phyloP scores from a whole-genome alignment of 495 filamentous ascomycete species.

The Hyphodiscus hymeniophilus region DNA sequence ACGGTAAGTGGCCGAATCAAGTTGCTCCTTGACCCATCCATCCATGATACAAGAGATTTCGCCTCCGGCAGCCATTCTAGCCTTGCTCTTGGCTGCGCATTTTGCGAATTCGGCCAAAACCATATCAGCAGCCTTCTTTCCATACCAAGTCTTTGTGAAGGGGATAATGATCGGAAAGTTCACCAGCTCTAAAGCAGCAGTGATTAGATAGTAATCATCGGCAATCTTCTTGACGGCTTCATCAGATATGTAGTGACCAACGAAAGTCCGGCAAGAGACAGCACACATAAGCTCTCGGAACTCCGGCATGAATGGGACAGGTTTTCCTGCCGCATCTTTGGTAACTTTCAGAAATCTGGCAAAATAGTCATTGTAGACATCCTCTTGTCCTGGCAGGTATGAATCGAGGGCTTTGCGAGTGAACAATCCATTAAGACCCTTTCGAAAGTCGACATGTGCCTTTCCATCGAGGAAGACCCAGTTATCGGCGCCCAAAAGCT shows the following conservation, averaged over 20 bases:
- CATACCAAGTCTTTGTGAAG: constrained; percentile 94
- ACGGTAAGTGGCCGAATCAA: constrained; percentile 70
- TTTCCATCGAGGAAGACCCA: constrained; percentile 98
- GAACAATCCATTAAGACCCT: constrained; percentile 91
- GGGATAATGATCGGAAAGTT: constrained; percentile 98
- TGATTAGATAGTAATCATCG: constrained; percentile 95
- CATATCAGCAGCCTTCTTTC: constrained; percentile 91
- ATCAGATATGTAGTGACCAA: constrained; percentile 89
- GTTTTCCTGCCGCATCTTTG: constrained; percentile 57
- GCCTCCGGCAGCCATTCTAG: constrained; percentile 85
- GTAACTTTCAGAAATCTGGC: constrained; percentile 67
- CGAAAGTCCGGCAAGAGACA: constrained; percentile 90
- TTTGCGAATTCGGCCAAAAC: constrained; percentile 83
- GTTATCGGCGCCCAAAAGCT: constrained; percentile 84
- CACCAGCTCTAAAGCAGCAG: constrained; percentile 90
- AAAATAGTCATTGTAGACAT: constrained; percentile 85
- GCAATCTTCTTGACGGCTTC: constrained; percentile 89
- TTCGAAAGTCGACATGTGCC: constrained; percentile 92
- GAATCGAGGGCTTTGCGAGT: constrained; percentile 79
- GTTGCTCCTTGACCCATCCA: constrained; percentile 80
- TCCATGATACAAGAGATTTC: constrained; percentile 90
- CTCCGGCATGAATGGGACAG: constrained; percentile 78
- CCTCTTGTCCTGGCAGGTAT: constrained; percentile 90
- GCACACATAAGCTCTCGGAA: constrained; percentile 97
- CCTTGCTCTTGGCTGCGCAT: constrained; percentile 89